Evolutionary conservation across 495 filamentous ascomycete genomes (phyloP).

Genomic region (Peziza echinospora): DNA sequence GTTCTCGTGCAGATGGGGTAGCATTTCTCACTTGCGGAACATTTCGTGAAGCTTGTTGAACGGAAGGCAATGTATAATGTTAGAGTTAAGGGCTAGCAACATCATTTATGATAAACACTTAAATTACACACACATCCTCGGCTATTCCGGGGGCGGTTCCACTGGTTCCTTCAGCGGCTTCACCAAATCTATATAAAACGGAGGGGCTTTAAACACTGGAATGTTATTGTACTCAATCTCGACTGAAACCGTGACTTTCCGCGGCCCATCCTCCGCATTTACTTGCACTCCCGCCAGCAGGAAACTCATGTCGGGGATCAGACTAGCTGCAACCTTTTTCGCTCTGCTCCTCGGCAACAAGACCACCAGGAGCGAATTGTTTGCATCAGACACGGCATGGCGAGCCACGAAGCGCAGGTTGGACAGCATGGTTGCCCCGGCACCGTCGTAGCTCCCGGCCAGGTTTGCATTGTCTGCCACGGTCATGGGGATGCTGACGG

Average conservation of each 20-base stretch:
- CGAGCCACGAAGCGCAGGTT: conserved; percentile 17
- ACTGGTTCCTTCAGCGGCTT: no score
- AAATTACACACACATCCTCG: no score
- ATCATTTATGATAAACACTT: no score
- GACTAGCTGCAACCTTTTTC: not conserved
- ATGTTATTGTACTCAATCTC: not conserved
- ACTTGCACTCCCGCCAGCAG: conserved; percentile 2
- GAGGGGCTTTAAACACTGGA: not conserved
- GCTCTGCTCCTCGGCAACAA: conserved; percentile 6
- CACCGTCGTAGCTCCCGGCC: conserved; percentile 3
- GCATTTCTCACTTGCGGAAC: no score
- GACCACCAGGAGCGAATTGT: not conserved
- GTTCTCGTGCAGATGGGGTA: no score
- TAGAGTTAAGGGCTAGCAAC: no score
- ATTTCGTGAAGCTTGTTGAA: no score
- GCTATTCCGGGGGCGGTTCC: no score
- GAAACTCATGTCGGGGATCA: conserved; percentile 5
- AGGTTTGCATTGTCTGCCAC: not conserved
- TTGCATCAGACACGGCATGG: not conserved
- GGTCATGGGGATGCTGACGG: not conserved
- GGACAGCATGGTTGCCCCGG: conserved; percentile 10
- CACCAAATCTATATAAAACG: not conserved
- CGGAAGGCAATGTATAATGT: no score
- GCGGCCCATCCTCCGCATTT: not conserved
- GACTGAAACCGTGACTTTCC: not conserved